phyloP scores from a whole-genome alignment of 345 rosid genomes.

The Gossypium turneri region DNA sequence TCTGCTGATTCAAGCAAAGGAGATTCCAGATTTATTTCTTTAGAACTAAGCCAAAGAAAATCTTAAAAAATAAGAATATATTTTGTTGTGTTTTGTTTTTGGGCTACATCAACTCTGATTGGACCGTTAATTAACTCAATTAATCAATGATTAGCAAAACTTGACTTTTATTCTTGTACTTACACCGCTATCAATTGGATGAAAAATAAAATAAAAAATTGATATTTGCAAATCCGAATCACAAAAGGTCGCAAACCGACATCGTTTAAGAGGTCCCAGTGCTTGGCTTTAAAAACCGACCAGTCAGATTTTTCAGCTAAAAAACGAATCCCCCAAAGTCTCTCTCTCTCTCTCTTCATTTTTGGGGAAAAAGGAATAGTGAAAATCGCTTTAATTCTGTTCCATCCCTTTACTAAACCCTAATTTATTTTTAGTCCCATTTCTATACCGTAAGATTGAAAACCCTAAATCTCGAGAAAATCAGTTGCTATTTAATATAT shows the following conservation, averaged over 20 bases:
- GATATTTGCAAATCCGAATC: not conserved
- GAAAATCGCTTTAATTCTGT: slow-evolving; percentile 10
- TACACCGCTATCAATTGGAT: no score
- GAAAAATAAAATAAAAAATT: not conserved
- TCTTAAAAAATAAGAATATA: no score
- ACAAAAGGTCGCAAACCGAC: slow-evolving; percentile 21
- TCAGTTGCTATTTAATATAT: not conserved
- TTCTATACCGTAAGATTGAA: slow-evolving; percentile 5
- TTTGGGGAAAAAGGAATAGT: not conserved
- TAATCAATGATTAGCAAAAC: no score
- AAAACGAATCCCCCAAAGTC: slow-evolving; percentile 18
- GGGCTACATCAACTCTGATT: no score
- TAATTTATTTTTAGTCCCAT: not conserved
- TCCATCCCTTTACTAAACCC: slow-evolving; percentile 6
- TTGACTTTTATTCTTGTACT: no score
- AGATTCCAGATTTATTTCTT: no score
- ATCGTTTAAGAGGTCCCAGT: slow-evolving; percentile 13
- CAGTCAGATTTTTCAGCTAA: slow-evolving; percentile 13
- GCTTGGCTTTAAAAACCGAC: slow-evolving; percentile 4
- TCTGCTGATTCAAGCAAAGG: no score
- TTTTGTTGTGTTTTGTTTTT: no score
- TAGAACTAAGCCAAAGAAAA: no score
- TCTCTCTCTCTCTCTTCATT: slow-evolving; percentile 13
- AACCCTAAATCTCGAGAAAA: not conserved
- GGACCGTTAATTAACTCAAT: no score